phyloP scores from a whole-genome alignment of 2,329 filamentous ascomycete genomes.

The Fusarium cicatricum region DNA sequence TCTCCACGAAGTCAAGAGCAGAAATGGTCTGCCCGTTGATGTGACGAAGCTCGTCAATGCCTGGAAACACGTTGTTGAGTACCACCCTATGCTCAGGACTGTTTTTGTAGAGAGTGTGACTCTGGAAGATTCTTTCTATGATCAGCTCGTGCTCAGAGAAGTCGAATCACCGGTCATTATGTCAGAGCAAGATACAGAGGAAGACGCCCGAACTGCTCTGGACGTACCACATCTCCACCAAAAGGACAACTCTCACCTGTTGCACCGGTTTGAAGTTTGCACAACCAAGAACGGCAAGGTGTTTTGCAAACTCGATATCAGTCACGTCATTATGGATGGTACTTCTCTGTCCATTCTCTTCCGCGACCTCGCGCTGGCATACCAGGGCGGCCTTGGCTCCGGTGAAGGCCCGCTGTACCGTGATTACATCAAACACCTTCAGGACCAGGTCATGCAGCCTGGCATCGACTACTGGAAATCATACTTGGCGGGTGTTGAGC shows the following conservation, averaged over 20 bases:
- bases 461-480: conserved; percentile 29
- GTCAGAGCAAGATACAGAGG: conserved; percentile 20
- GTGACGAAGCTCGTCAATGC: conserved; percentile 19
- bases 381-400: background rate
- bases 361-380: conserved; percentile 27
- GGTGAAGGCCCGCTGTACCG: conserved; percentile 28
- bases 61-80: conserved; percentile 53
- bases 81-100: conserved; percentile 55
- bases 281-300: conserved; percentile 31
- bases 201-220: conserved; percentile 11
- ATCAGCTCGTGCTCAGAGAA: conserved; percentile 54
- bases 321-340: conserved; percentile 35
- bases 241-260: background rate
- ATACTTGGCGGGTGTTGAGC: conserved; percentile 24
- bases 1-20: conserved; percentile 36
- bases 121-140: conserved; percentile 53
- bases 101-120: conserved; percentile 58
- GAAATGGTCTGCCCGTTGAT: conserved; percentile 30
- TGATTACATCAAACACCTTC: conserved; percentile 23
- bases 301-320: conserved; percentile 36
- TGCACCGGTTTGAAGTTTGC: conserved; percentile 33
- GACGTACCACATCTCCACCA: conserved; percentile 11
- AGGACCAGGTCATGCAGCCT: conserved; percentile 1
- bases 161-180: conserved; percentile 11
- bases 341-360: conserved; percentile 34